Percentiles rank a stretch among this genome's conserved stretches.
phyloP scores from a whole-genome alignment of 1,284 basidiomycete species.

The Pholiota adiposa region DNA sequence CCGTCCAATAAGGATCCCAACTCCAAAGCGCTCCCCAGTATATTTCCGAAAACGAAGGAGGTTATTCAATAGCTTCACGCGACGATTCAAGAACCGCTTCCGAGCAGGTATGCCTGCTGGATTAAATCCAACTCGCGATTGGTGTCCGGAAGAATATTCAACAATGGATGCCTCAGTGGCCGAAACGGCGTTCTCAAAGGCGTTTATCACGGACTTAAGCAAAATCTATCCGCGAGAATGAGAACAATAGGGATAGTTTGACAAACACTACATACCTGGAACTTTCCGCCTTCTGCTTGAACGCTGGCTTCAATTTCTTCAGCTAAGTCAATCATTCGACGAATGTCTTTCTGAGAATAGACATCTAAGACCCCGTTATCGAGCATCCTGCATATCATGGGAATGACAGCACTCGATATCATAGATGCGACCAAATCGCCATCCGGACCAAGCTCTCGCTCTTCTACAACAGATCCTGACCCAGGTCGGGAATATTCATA shows the following conservation, averaged over 20 bases:
- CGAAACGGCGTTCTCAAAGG: conserved; percentile 63
- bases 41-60: conserved; percentile 79
- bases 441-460: conserved; percentile 73
- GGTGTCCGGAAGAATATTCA: conserved; percentile 39
- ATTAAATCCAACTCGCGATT: conserved; percentile 65
- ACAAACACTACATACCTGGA: conserved; percentile 60
- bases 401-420: conserved; percentile 83
- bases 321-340: conserved; percentile 70
- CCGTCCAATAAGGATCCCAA: conserved; percentile 58
- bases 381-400: conserved; percentile 72
- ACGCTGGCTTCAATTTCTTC: conserved; percentile 85
- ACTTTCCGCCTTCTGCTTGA: conserved; percentile 67
- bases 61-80: conserved; percentile 76
- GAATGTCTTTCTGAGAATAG: conserved; percentile 73
- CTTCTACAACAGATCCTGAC: conserved; percentile 48
- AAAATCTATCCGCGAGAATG: conserved; percentile 52
- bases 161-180: conserved; percentile 50
- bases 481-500: conserved; percentile 77
- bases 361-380: conserved; percentile 81
- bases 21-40: conserved; percentile 63
- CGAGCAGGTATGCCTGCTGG: conserved; percentile 78
- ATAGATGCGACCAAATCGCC: conserved; percentile 90
- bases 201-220: conserved; percentile 61
- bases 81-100: conserved; percentile 68
- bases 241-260: background rate